A percentile compares a stretch with the other conserved stretches of the same genome.
Evolutionary conservation across 2,329 filamentous ascomycete genomes (phyloP).

Genomic region (Epichloe coenophiala): DNA sequence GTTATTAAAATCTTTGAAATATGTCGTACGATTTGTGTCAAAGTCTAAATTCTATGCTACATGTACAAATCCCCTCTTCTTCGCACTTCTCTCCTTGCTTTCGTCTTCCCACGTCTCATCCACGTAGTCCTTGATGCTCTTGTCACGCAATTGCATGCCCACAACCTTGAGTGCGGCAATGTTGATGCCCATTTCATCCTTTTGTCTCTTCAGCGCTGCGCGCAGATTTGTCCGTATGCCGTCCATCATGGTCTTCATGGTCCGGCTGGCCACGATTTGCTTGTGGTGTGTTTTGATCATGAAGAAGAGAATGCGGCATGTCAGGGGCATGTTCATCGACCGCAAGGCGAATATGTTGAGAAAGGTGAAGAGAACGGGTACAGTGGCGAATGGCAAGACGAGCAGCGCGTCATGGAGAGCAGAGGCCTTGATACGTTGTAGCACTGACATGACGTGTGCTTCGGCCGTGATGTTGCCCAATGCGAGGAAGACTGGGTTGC

Average conservation of each 20-base stretch:
- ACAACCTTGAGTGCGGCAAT: conserved; percentile 74
- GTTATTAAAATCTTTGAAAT: neutral
- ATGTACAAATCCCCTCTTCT: conserved; percentile 78
- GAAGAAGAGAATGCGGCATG: conserved; percentile 90
- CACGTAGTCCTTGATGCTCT: conserved; percentile 63
- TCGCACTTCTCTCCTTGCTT: conserved; percentile 42
- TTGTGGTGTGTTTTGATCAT: conserved; percentile 93
- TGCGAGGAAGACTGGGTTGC: conserved; percentile 77
- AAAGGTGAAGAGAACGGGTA: conserved; percentile 84
- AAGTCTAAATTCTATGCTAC: conserved; percentile 36
- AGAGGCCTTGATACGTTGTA: conserved; percentile 75
- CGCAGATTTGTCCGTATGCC: conserved; percentile 61
- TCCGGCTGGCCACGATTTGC: conserved; percentile 78
- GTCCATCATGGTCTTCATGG: conserved; percentile 71
- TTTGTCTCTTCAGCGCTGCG: conserved; percentile 56
- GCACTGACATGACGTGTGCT: conserved; percentile 67
- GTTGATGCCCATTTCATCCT: conserved; percentile 88
- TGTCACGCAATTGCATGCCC: conserved; percentile 58
- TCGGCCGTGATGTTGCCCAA: conserved; percentile 84
- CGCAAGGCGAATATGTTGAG: conserved; percentile 71
- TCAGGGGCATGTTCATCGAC: conserved; percentile 74
- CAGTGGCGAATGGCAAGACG: conserved; percentile 79
- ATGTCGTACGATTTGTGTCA: neutral
- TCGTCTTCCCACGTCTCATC: conserved; percentile 57
- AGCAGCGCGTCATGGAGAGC: conserved; percentile 87